phyloP scores from a whole-genome alignment of 2,329 filamentous ascomycete species.

The Talaromyces verruculosus region DNA sequence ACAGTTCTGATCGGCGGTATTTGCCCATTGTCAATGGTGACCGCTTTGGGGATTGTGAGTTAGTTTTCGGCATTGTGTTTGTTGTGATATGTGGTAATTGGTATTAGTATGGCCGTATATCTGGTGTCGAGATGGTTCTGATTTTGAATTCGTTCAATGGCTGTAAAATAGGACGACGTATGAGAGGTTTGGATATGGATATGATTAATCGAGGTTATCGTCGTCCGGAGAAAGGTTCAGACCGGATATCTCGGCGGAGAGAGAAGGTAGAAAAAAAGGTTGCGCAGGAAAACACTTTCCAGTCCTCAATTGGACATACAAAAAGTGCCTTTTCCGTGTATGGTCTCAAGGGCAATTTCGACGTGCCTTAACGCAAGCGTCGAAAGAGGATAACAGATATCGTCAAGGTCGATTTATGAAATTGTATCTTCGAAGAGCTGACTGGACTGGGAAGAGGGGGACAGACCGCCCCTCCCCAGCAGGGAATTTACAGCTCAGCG shows the following conservation, averaged over 20 bases:
- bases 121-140: background rate
- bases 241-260: background rate
- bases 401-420: conserved; percentile 51
- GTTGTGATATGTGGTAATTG: background rate
- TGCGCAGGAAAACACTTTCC: conserved; percentile 37
- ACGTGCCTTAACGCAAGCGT: conserved; percentile 47
- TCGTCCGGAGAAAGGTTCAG: background rate
- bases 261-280: conserved; percentile 6
- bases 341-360: conserved; percentile 60
- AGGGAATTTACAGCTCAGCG: conserved; percentile 88
- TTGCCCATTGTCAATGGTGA: conserved; percentile 31
- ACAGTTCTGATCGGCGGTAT: conserved; percentile 27
- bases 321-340: conserved; percentile 41
- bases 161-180: background rate
- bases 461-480: conserved; percentile 64
- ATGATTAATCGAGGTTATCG: background rate
- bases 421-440: conserved; percentile 71
- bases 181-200: background rate
- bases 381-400: conserved; percentile 56
- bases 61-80: conserved; percentile 29
- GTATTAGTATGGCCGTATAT: background rate
- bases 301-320: conserved; percentile 34
- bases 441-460: conserved; percentile 63
- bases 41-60: conserved; percentile 30
- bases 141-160: background rate